A percentile compares a stretch with the other conserved stretches of the same genome.
Conservation (phyloP, 2,329 filamentous ascomycete genomes). For the Acrodontium crateriforme region DNA sequence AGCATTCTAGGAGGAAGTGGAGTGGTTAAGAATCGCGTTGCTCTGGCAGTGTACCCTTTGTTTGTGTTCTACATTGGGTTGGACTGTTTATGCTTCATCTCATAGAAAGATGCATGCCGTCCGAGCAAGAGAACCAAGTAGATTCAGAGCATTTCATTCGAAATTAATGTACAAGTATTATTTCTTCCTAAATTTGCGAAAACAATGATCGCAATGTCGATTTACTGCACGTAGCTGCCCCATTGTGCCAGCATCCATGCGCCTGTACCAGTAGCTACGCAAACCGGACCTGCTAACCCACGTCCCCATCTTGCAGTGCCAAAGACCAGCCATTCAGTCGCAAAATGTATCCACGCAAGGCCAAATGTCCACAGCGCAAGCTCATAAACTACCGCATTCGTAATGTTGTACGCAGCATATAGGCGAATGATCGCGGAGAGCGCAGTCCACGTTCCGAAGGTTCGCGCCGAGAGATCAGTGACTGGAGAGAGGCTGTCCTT, state of each 20-base stretch:
- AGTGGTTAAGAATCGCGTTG: constrained; percentile 87
- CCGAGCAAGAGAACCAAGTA: not conserved
- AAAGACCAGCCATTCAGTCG: constrained; percentile 67
- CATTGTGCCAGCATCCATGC: constrained; percentile 56
- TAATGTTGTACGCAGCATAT: constrained; percentile 73
- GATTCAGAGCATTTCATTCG: too few relatives aligned
- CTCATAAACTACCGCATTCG: constrained; percentile 59
- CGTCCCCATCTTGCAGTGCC: constrained; percentile 55
- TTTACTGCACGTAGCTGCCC: constrained; percentile 19
- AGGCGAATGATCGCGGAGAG: constrained; percentile 62
- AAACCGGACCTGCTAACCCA: constrained; percentile 44
- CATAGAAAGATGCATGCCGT: constrained; percentile 43
- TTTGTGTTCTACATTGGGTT: constrained; percentile 91
- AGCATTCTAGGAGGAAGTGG: constrained; percentile 93
- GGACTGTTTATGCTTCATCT: constrained; percentile 94
- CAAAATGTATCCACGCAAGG: constrained; percentile 64
- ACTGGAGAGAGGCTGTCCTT: constrained; percentile 35
- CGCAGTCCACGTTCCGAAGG: constrained; percentile 82
- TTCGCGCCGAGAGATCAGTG: constrained; percentile 61
- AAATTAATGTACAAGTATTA: too few relatives aligned
- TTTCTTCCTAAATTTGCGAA: too few relatives aligned
- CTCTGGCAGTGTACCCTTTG: constrained; percentile 84
- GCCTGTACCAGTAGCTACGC: constrained; percentile 41
- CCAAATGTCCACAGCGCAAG: constrained; percentile 70
- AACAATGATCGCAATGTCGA: too few relatives aligned